Conservation (phyloP, 108 stramenopile species). For the Fragilaria crotonensis region DNA sequence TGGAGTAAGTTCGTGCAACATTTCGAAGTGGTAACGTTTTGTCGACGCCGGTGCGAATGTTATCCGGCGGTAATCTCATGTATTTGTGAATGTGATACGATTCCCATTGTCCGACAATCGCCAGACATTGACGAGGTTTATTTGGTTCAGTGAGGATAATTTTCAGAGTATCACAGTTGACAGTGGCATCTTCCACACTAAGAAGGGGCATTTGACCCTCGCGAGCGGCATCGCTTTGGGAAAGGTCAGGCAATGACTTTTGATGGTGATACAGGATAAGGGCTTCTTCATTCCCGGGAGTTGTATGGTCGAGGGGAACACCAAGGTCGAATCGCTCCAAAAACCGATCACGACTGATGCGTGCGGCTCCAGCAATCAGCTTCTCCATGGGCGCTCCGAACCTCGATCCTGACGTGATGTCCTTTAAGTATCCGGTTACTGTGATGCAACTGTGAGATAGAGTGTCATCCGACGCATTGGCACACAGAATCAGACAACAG, state of each 20-base stretch:
- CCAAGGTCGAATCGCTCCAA: slow-evolving; percentile 46
- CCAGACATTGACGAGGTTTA: slow-evolving; percentile 34
- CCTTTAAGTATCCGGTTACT: too few relatives aligned
- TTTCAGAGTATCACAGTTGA: slow-evolving; percentile 58
- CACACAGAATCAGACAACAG: too few relatives aligned
- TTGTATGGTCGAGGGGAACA: slow-evolving; percentile 34
- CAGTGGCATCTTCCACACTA: slow-evolving; percentile 30
- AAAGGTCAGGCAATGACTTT: slow-evolving; percentile 26
- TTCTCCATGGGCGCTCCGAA: slow-evolving; percentile 11
- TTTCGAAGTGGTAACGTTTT: neutral
- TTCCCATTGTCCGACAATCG: slow-evolving; percentile 47
- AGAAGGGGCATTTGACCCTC: neutral
- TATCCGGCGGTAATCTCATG: slow-evolving; percentile 18
- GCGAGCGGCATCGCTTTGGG: neutral
- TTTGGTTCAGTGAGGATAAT: slow-evolving; percentile 37
- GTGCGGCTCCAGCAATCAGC: slow-evolving; percentile 32
- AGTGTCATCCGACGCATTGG: too few relatives aligned
- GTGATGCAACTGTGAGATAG: too few relatives aligned
- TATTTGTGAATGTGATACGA: slow-evolving; percentile 57
- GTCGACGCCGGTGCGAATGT: neutral
- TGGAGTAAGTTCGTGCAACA: slow-evolving; percentile 4
- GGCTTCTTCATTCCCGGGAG: slow-evolving; percentile 49
- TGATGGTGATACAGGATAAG: slow-evolving; percentile 42
- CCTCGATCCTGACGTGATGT: too few relatives aligned
- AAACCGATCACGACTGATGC: slow-evolving; percentile 36